These are phyloP conservation scores for Syzygium jambos DNA, from an alignment of 345 rosid genomes.

Conservation along the genomic window DNA sequence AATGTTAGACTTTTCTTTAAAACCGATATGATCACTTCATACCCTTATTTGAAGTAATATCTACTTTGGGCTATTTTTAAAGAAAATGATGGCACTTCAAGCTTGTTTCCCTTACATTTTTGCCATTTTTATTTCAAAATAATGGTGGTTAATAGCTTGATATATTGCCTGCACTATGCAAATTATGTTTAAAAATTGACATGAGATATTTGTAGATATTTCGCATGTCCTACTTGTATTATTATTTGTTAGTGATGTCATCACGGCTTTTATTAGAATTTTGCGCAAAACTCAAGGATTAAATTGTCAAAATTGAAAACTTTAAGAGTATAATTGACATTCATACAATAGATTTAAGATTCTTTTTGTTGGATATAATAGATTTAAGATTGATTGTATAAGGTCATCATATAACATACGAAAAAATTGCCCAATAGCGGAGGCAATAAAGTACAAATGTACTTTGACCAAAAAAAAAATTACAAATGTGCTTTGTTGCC, in stretches of 20 bases:
- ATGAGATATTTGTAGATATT: neutral
- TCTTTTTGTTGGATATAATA: neutral
- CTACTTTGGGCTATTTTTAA: no score
- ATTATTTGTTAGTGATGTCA: neutral
- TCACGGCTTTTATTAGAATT: neutral
- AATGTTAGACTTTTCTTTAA: no score
- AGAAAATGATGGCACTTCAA: no score
- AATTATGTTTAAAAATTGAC: neutral
- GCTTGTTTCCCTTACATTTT: no score
- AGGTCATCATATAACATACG: accelerated
- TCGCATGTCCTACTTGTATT: neutral
- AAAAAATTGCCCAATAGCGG: neutral
- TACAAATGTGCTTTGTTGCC: neutral
- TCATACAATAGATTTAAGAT: no score
- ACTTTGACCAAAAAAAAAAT: neutral
- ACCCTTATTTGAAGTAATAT: no score
- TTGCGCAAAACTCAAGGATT: accelerated
- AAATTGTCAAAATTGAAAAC: neutral
- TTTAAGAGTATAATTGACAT: neutral
- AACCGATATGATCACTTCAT: no score
- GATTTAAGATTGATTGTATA: neutral
- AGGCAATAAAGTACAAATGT: neutral
- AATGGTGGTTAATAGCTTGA: neutral
- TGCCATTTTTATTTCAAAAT: neutral
- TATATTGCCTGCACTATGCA: neutral